Evolutionary conservation across 768 basidiomycete genomes (phyloP).

Genomic region (Wakefieldia striispora): DNA sequence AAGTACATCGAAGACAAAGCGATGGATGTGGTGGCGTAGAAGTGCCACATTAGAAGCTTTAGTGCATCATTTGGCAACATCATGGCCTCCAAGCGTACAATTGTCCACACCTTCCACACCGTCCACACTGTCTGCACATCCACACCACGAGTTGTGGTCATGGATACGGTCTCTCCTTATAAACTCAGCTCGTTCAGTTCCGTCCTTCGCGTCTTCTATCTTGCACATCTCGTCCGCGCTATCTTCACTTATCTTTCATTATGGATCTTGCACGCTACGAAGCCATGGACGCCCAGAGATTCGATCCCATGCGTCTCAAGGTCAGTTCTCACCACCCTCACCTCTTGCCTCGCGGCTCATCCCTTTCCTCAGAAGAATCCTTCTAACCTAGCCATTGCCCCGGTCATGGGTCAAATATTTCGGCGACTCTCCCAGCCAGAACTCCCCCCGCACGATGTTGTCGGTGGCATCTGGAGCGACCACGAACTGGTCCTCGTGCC

Average conservation of each 20-base stretch:
- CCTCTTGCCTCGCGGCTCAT: conserved; percentile 22
- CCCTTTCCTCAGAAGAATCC: conserved; percentile 19
- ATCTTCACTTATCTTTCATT: conserved; percentile 29
- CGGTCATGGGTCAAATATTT: conserved; percentile 29
- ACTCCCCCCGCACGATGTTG: conserved; percentile 14
- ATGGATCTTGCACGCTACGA: conserved; percentile 26
- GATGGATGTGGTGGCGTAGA: conserved; percentile 7
- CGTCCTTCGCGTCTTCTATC: conserved; percentile 30
- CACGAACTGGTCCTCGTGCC: conserved; percentile 35
- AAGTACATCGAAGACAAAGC: conserved; percentile 20
- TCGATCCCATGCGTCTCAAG: conserved; percentile 30
- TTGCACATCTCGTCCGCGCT: conserved; percentile 20
- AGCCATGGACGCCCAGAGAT: conserved; percentile 33
- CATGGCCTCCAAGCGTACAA: conserved; percentile 22
- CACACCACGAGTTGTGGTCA: conserved; percentile 24
- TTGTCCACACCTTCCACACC: conserved; percentile 18
- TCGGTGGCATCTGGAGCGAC: conserved; percentile 35
- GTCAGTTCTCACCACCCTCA: conserved; percentile 20
- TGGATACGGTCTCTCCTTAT: conserved; percentile 23
- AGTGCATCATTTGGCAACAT: conserved; percentile 11
- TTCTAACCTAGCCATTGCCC: conserved; percentile 9
- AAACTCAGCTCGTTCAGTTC: conserved; percentile 26
- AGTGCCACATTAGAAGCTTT: conserved; percentile 16
- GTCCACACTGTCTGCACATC: conserved; percentile 15
- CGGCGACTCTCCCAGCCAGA: conserved; percentile 22